phyloP scores from a whole-genome alignment of 306 rosid genomes.

The Elaeagnus macrophylla region DNA sequence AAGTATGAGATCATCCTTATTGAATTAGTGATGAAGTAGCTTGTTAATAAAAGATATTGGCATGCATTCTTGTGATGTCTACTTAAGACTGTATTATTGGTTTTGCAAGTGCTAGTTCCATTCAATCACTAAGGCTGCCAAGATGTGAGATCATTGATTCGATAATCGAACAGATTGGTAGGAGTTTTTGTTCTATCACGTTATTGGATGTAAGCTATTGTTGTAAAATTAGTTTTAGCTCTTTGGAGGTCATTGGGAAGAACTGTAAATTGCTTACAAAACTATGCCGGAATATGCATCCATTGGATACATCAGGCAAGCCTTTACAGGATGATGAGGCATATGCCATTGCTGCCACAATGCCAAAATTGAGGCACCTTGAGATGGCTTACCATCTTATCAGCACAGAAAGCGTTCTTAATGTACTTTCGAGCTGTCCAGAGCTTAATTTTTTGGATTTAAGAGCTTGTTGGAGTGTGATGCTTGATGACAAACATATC shows the following conservation, averaged over 20 bases:
- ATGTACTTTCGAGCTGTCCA: conserved; percentile 56
- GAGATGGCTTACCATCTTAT: conserved; percentile 84
- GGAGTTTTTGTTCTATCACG: conserved; percentile 56
- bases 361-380: conserved; percentile 89
- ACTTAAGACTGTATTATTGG: conserved; percentile 14
- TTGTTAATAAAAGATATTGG: too few species aligned
- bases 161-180: conserved; percentile 54
- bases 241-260: conserved; percentile 73
- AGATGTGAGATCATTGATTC: conserved; percentile 58
- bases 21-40: too few species aligned
- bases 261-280: conserved; percentile 69
- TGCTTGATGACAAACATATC: conserved; percentile 41
- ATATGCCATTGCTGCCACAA: conserved; percentile 71
- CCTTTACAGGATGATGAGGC: conserved; percentile 79
- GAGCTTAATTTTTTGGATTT: conserved; percentile 76
- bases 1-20: too few species aligned
- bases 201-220: conserved; percentile 98
- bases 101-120: conserved; percentile 81
- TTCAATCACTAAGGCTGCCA: conserved; percentile 62
- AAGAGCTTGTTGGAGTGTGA: conserved; percentile 94
- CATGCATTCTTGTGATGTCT: neutral
- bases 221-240: conserved; percentile 45
- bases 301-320: conserved; percentile 71
- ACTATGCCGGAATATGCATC: conserved; percentile 89
- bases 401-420: conserved; percentile 52